Conservation (phyloP, 2,329 filamentous ascomycete species). For the Neonectria sp. region DNA sequence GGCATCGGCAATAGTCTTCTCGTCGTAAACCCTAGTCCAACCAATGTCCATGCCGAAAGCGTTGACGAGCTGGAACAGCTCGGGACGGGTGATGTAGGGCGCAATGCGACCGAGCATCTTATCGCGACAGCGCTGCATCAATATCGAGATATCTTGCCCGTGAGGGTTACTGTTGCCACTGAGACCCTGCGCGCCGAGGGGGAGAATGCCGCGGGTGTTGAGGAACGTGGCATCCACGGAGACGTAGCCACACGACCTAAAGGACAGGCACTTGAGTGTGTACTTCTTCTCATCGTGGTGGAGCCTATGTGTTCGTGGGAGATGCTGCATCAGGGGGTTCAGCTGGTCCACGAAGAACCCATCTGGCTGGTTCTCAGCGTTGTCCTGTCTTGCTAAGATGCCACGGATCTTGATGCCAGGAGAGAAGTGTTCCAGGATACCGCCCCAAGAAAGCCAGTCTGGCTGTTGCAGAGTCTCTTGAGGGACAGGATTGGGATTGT, state of each 20-base stretch:
- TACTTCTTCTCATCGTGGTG: conserved; percentile 48
- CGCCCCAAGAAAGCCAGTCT: conserved; percentile 56
- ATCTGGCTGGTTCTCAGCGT: background rate
- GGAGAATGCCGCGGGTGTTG: conserved; percentile 55
- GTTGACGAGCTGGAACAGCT: conserved; percentile 48
- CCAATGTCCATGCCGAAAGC: conserved; percentile 55
- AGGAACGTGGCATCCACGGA: conserved; percentile 55
- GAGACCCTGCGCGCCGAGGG: conserved; percentile 42
- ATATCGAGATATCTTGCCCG: conserved; percentile 40
- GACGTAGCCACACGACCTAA: conserved; percentile 76
- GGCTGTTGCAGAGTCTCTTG: conserved; percentile 47
- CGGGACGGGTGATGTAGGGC: conserved; percentile 48
- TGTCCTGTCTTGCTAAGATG: conserved; percentile 29
- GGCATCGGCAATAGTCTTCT: conserved; percentile 51
- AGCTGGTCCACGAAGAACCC: conserved; percentile 26
- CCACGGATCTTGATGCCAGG: conserved; percentile 53
- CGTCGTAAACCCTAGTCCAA: conserved; percentile 55
- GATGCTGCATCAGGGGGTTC: conserved; percentile 33
- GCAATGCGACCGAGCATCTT: conserved; percentile 54
- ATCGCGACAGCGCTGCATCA: conserved; percentile 57
- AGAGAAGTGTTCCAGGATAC: conserved; percentile 60
- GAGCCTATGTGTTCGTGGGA: conserved; percentile 44
- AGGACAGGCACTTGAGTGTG: conserved; percentile 59
- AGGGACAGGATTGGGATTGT: conserved; percentile 8
- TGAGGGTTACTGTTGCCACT: conserved; percentile 42